These are phyloP conservation scores for Corchorus olitorius DNA, from an alignment of 345 rosid genomes.

Conservation along the genomic window DNA sequence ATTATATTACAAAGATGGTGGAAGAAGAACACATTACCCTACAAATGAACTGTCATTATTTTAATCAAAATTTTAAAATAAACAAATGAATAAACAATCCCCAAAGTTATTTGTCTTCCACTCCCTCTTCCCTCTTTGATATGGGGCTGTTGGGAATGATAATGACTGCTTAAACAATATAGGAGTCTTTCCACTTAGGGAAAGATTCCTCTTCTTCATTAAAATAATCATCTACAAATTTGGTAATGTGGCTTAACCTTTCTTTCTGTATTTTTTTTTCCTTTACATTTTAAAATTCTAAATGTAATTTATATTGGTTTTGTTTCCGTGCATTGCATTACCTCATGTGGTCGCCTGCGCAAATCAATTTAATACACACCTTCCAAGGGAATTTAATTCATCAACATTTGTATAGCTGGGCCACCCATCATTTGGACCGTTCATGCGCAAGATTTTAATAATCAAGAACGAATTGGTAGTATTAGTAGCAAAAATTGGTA, in stretches of 20 bases:
- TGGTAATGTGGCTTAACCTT: background rate
- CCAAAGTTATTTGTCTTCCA: slow-evolving; percentile 27
- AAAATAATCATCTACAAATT: slow-evolving; percentile 15
- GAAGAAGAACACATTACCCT: background rate
- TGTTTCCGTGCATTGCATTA: background rate
- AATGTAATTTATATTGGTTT: background rate
- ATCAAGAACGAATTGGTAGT: too few relatives aligned
- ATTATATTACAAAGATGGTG: background rate
- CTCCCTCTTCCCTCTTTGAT: slow-evolving; percentile 14
- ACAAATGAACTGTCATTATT: background rate
- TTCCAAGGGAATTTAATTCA: background rate
- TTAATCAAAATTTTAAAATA: background rate
- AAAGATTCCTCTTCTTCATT: slow-evolving; percentile 27
- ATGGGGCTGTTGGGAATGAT: slow-evolving; percentile 24
- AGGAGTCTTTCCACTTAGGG: slow-evolving; percentile 29
- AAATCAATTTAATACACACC: background rate
- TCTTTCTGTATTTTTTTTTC: background rate
- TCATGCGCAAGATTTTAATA: background rate
- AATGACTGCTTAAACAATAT: slow-evolving; percentile 25
- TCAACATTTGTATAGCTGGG: background rate
- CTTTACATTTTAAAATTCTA: background rate
- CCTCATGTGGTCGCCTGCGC: slow-evolving; percentile 17
- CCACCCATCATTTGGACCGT: background rate
- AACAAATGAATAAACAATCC: background rate
- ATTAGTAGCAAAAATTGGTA: background rate